phyloP scores from a whole-genome alignment of 768 basidiomycete genomes.

The Rhodotorula babjevae region DNA sequence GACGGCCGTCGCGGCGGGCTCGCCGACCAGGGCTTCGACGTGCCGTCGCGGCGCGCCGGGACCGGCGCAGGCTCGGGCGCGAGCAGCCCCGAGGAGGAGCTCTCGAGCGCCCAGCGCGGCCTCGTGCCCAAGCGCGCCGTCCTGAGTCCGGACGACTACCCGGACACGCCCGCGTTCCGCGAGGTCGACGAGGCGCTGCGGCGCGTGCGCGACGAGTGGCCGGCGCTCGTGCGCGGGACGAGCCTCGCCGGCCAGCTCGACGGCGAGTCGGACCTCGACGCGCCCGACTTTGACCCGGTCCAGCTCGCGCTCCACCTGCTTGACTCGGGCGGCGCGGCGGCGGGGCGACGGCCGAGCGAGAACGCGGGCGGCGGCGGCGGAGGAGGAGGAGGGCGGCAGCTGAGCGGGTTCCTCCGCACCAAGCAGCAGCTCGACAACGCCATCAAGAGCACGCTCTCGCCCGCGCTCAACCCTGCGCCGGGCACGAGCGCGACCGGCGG shows the following conservation, averaged over 20 bases:
- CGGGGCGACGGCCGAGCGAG: too few species aligned
- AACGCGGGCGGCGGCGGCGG: constrained; percentile 46
- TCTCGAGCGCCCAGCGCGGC: neutral
- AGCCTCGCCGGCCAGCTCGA: constrained; percentile 8
- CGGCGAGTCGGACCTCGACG: constrained; percentile 5
- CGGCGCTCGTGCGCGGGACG: constrained; percentile 31
- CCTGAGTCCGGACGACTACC: constrained; percentile 33
- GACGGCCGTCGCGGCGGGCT: constrained; percentile 28
- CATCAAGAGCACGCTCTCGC: constrained; percentile 80
- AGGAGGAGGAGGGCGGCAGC: constrained; percentile 35
- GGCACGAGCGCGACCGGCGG: too few species aligned
- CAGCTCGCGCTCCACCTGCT: constrained; percentile 85
- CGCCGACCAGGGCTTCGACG: constrained; percentile 33
- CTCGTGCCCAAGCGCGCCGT: neutral
- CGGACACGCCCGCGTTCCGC: constrained; percentile 42
- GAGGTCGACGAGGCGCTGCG: constrained; percentile 40
- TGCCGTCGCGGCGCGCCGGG: neutral
- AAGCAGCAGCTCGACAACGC: constrained; percentile 73
- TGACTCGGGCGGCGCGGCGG: constrained; percentile 48
- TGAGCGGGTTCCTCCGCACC: constrained; percentile 69
- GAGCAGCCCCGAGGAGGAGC: neutral
- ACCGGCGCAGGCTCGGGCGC: neutral
- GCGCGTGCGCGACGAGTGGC: constrained; percentile 37
- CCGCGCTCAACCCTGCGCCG: constrained; percentile 75
- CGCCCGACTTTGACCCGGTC: constrained; percentile 77